Evolutionary conservation across 352 stramenopile genomes (phyloP).

Genomic region (Phytophthora rubi): DNA sequence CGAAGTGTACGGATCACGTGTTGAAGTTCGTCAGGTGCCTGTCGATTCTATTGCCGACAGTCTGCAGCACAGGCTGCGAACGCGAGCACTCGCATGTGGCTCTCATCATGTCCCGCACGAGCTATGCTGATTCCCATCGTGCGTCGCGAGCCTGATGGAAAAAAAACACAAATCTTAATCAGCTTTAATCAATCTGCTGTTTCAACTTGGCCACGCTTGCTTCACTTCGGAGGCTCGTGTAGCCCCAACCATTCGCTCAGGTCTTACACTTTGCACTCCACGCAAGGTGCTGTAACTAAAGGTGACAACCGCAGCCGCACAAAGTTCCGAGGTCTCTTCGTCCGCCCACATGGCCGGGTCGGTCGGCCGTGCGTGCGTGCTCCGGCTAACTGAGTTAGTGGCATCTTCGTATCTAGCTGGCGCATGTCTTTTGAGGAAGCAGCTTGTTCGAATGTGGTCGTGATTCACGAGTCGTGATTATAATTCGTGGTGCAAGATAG

Average conservation of each 20-base stretch:
- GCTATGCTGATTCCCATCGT: conserved; percentile 26
- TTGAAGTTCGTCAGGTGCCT: conserved; percentile 16
- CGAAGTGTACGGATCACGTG: conserved; percentile 18
- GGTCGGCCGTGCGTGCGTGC: not conserved
- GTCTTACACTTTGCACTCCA: not conserved
- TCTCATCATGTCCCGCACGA: conserved; percentile 3
- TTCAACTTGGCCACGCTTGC: not conserved
- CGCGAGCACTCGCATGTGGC: conserved; percentile 5
- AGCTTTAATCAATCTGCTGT: conserved; percentile 19
- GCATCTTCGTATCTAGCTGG: not conserved
- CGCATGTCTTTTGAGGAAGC: too few species aligned
- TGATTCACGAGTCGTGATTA: too few species aligned
- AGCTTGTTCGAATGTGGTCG: too few species aligned
- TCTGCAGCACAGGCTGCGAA: not conserved
- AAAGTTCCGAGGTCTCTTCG: not conserved
- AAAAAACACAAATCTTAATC: conserved; percentile 23
- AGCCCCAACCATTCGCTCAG: not conserved
- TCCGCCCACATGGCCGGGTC: not conserved
- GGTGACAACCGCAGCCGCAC: not conserved
- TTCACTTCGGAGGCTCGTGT: not conserved
- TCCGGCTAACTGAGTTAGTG: not conserved
- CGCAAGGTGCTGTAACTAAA: not conserved
- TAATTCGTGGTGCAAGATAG: too few species aligned
- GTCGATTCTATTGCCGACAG: conserved; percentile 24
- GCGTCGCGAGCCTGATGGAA: not conserved